Percentiles rank a stretch among this genome's conserved stretches.
Conservation (phyloP, 2,329 filamentous ascomycete genomes). For the Cladorrhinum sp. region DNA sequence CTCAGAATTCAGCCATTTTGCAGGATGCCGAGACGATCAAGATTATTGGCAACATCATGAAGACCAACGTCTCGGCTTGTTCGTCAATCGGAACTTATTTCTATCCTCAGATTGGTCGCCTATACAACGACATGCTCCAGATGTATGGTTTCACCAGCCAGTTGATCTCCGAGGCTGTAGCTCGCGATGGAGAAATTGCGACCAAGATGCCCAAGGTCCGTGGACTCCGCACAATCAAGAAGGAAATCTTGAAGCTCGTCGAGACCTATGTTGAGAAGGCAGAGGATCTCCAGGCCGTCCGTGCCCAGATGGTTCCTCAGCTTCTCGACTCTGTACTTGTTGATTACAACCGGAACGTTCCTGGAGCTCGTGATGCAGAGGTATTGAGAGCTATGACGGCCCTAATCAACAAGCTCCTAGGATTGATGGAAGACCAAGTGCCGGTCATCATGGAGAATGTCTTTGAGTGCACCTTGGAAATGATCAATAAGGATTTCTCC, state of each 20-base stretch:
- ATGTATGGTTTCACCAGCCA: slow-evolving; percentile 99
- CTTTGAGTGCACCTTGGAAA: slow-evolving; percentile 96
- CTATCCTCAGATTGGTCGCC: slow-evolving; percentile 94
- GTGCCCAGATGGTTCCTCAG: slow-evolving; percentile 91
- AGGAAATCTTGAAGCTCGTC: slow-evolving; percentile 97
- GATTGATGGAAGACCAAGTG: slow-evolving; percentile 96
- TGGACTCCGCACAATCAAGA: slow-evolving; percentile 95
- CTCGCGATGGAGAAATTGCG: slow-evolving; percentile 82
- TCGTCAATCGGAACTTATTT: slow-evolving; percentile 96
- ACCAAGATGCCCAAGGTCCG: slow-evolving; percentile 97
- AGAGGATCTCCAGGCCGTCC: slow-evolving; percentile 90
- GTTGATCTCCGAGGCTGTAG: slow-evolving; percentile 90
- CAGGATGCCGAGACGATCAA: slow-evolving; percentile 96
- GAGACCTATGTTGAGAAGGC: slow-evolving; percentile 98
- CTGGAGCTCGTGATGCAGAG: slow-evolving; percentile 92
- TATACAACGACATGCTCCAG: slow-evolving; percentile 97
- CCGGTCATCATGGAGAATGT: slow-evolving; percentile 97
- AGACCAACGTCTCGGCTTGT: slow-evolving; percentile 98
- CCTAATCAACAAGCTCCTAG: slow-evolving; percentile 91
- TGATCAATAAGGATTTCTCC: slow-evolving; percentile 99
- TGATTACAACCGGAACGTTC: slow-evolving; percentile 96
- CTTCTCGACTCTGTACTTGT: slow-evolving; percentile 89
- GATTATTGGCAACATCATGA: slow-evolving; percentile 99
- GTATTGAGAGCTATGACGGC: slow-evolving; percentile 97
- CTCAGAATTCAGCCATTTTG: slow-evolving; percentile 77